Evolutionary conservation across 768 basidiomycete species (phyloP), one percentile per base, ranked within the genome.

Genomic region (Podaxis sp.): DNA sequence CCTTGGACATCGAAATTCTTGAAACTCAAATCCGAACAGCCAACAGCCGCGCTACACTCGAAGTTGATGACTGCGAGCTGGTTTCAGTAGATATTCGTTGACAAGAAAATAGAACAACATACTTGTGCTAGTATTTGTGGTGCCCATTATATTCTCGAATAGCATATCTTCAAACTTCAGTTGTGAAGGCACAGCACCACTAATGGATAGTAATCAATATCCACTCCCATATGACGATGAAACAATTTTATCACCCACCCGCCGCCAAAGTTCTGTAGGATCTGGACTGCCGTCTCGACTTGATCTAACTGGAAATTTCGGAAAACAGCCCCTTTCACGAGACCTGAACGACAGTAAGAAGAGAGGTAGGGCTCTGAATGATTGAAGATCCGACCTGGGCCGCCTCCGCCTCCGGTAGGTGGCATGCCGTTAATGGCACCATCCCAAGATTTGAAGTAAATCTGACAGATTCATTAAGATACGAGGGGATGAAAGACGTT

Each of bases 401-500:
- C 85, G 17, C 81, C 85, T 12, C 85, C 84, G 6, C 85, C 85
- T 5, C 82, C 82, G 27, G 81, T 84, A 1, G 84, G 84, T 6
- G 85, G 85, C 8, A 70, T 69, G 2, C 85, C 84, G 63, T 82
- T 78, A 11, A 81, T 76, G 2, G 77, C 74, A 2, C 79, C 82
- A 33, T 78, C 78, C 83, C 83, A 86, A 0, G 82, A 79, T 70
- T 86, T 85, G 70, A 85, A 79, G 70, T 84, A 85, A 4, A 83
- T 78, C 83, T 84, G 57, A 29, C 56, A 38, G 22, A 43, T 29
- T 38, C 55, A 29, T 55, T 49, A 41, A 58, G 25, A 19, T 25
- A 15, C 13, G 3, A 63, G n/a, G 8, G 24, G 51, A 22, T 37
- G 6, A 9, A 22, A 22, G 8, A n/a, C 43, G 12, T 58, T 11